Evolutionary conservation across 345 rosid species (phyloP), one percentile per base, ranked within the genome.

Genomic region (Hevea brasiliensis): DNA sequence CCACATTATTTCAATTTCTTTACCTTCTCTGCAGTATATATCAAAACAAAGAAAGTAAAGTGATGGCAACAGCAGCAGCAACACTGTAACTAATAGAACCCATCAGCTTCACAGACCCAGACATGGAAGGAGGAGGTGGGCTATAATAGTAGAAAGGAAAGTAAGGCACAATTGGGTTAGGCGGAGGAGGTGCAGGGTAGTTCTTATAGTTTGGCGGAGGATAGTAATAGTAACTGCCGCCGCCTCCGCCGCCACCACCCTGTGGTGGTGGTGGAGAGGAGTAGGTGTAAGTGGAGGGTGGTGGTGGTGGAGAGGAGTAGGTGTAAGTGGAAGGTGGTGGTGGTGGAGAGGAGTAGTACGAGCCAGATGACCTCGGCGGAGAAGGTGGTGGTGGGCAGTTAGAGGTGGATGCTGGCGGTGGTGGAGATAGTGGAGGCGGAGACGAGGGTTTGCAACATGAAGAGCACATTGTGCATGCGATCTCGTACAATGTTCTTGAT

Each of bases 91-190:
- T 50, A 58, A 8, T 0, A 26, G 68, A 64, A 26, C 61, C 32
- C 29, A 62, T 24, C 13, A 62, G 45, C 61, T 32, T 70, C 10
- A 35, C 1, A 45, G 82, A 72, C 6, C 57, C 66, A 47, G 77
- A 72, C 21, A 8, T 6, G 56, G 84, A 65, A 11, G 81, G 76
- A 7, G 88, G 91, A 9, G 98, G 94, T 24, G 98, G 96, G 61
- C 2, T 85, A 77, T 92, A 80, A 82, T 80, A 92, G 85, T 86
- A 95, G 59, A 73, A 95, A 1, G 99, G 99, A 65, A 95, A 95
- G 85, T 92, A 95, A n/a, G 99, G 99, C 17, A 95, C 99, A 67
- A 95, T 91, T 1, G 98, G 99, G 80, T 95, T 91, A 6, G 99
- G 99, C 2, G 99, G 99, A 3, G 98, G 98, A 5, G 96, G 92